Evolutionary conservation across 345 rosid genomes (phyloP).

Genomic region (Eutrema heterophyllum): DNA sequence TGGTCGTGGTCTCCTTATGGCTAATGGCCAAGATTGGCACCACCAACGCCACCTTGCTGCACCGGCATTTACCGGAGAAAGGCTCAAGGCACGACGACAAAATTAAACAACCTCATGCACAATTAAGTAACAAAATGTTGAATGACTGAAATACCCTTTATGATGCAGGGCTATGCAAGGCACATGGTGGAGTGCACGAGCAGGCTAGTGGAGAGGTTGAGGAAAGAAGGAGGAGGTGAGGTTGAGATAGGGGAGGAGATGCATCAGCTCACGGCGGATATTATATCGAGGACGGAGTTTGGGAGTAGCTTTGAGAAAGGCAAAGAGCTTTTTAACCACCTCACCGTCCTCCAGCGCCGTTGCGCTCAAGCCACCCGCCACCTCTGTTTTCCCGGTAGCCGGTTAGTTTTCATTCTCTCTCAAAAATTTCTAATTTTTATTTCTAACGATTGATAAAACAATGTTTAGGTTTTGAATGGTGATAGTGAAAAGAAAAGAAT

Average conservation of each 20-base stretch:
- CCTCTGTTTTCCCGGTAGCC: constrained; percentile 89
- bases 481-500: background rate
- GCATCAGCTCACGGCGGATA: constrained; percentile 74
- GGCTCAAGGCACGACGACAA: constrained; percentile 47
- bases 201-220: constrained; percentile 51
- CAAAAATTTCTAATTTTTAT: too few species aligned
- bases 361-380: constrained; percentile 82
- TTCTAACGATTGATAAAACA: background rate
- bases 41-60: constrained; percentile 56
- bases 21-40: constrained; percentile 64
- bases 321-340: constrained; percentile 65
- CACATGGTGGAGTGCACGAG: constrained; percentile 85
- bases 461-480: background rate
- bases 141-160: background rate
- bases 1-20: constrained; percentile 79
- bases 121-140: background rate
- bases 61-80: constrained; percentile 58
- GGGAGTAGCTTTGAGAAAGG: constrained; percentile 80
- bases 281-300: constrained; percentile 83
- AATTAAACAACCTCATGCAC: constrained; percentile 12
- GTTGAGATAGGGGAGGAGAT: constrained; percentile 81
- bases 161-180: constrained; percentile 55
- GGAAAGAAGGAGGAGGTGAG: constrained; percentile 52
- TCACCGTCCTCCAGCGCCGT: constrained; percentile 57
- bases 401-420: constrained; percentile 34